Evolutionary conservation across 768 basidiomycete species (phyloP).

Genomic region (Coprinopsis strossmayeri): DNA sequence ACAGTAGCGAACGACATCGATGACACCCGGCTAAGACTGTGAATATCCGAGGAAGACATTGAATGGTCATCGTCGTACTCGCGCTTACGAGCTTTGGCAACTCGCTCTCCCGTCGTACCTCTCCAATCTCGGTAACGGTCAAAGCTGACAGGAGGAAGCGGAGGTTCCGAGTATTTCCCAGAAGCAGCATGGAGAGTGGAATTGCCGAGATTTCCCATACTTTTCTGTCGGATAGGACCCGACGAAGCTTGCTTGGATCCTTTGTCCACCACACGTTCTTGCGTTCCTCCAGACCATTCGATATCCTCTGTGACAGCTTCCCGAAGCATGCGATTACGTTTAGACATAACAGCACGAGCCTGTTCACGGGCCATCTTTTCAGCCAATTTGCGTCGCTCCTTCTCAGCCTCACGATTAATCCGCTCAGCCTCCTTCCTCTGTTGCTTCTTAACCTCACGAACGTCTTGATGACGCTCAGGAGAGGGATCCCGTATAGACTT

Average conservation of each 20-base stretch:
- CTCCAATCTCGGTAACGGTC: constrained; percentile 42
- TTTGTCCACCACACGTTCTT: constrained; percentile 35
- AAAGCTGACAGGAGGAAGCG: constrained; percentile 19
- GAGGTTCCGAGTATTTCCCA: constrained; percentile 7
- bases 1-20: constrained; percentile 78
- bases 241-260: constrained; percentile 51
- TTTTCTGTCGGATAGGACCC: constrained; percentile 55
- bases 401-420: constrained; percentile 74
- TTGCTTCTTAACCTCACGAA: constrained; percentile 61
- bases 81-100: constrained; percentile 72
- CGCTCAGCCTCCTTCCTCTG: constrained; percentile 80
- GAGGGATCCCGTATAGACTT: constrained; percentile 55
- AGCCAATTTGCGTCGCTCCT: constrained; percentile 71
- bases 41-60: constrained; percentile 83
- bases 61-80: constrained; percentile 90
- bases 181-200: constrained; percentile 22
- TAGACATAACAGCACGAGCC: constrained; percentile 88
- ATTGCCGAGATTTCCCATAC: constrained; percentile 28
- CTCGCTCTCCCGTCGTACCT: constrained; percentile 45
- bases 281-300: constrained; percentile 54
- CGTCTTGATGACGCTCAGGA: constrained; percentile 31
- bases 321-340: constrained; percentile 72
- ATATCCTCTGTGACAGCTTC: constrained; percentile 45
- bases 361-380: constrained; percentile 78
- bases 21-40: constrained; percentile 68